These are phyloP conservation scores for Metschnikowia hibisci DNA, from an alignment of 805 yeast genomes.

Conservation along the genomic window DNA sequence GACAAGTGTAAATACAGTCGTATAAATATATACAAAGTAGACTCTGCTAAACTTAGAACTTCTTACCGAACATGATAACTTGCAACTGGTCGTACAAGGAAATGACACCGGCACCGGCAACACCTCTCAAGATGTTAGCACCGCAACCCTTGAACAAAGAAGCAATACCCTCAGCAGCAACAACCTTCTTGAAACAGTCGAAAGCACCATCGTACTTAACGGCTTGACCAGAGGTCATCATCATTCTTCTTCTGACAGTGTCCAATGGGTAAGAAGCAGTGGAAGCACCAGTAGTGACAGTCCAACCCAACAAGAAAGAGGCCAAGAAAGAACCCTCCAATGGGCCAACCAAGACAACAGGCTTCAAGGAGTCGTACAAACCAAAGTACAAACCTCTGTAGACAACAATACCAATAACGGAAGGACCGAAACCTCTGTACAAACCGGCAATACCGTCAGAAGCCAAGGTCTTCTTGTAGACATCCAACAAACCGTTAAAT, in stretches of 20 bases:
- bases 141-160: slow-evolving; percentile 99
- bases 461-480: slow-evolving; percentile 92
- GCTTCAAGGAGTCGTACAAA: slow-evolving; percentile 94
- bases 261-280: slow-evolving; percentile 99
- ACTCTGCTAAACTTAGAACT: slow-evolving; percentile 46
- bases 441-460: slow-evolving; percentile 97
- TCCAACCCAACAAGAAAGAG: slow-evolving; percentile 95
- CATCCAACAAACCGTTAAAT: slow-evolving; percentile 96
- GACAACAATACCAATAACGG: slow-evolving; percentile 94
- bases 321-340: slow-evolving; percentile 93
- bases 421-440: slow-evolving; percentile 99
- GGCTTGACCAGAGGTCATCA: slow-evolving; percentile 99
- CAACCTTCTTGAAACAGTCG: slow-evolving; percentile 87
- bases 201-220: slow-evolving; percentile 94
- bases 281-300: slow-evolving; percentile 97
- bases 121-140: slow-evolving; percentile 99
- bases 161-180: slow-evolving; percentile 90
- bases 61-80: slow-evolving; percentile 92
- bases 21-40: slow-evolving; percentile 19
- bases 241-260: slow-evolving; percentile 99
- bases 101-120: slow-evolving; percentile 99
- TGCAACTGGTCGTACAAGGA: slow-evolving; percentile 97
- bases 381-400: slow-evolving; percentile 99
- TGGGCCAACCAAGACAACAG: slow-evolving; percentile 89
- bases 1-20: slow-evolving; percentile 11